Percentiles rank a stretch among this genome's conserved stretches.
phyloP scores from a whole-genome alignment of 2,329 filamentous ascomycete genomes.

The Microcyclosporella mali region DNA sequence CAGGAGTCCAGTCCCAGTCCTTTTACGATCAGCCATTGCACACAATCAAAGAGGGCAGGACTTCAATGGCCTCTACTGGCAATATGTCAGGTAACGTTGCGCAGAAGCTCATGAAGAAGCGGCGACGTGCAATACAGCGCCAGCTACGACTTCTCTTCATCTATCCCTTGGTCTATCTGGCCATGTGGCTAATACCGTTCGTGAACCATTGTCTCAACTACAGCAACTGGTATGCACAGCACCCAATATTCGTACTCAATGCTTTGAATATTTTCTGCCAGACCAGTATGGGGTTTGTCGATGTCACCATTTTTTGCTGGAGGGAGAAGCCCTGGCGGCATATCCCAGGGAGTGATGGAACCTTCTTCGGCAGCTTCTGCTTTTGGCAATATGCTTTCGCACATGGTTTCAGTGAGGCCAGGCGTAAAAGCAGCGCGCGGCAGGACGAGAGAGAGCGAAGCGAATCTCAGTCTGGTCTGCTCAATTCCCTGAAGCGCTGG shows the following conservation, averaged over 20 bases:
- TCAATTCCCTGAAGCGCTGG: slow-evolving; percentile 15
- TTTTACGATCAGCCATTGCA: slow-evolving; percentile 11
- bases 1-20: slow-evolving; percentile 11
- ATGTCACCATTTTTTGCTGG: slow-evolving; percentile 61
- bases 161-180: slow-evolving; percentile 66
- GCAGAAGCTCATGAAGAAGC: slow-evolving; percentile 13
- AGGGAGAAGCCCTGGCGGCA: slow-evolving; percentile 67
- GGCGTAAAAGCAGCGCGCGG: slow-evolving; percentile 11
- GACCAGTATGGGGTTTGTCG: slow-evolving; percentile 59
- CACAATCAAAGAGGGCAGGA: slow-evolving; percentile 22
- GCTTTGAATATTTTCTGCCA: slow-evolving; percentile 54
- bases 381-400: slow-evolving; percentile 26
- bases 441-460: slow-evolving; percentile 1
- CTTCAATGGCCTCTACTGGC: slow-evolving; percentile 1
- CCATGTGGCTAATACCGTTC: slow-evolving; percentile 68
- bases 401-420: slow-evolving; percentile 6
- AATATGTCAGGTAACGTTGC: slow-evolving; percentile 11
- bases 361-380: slow-evolving; percentile 36
- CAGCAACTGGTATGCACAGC: slow-evolving; percentile 44
- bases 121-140: slow-evolving; percentile 27
- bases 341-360: slow-evolving; percentile 41
- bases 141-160: slow-evolving; percentile 69
- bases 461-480: slow-evolving; percentile 13
- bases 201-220: slow-evolving; percentile 57
- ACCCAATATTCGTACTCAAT: slow-evolving; percentile 53